Percentiles rank a stretch among this genome's conserved stretches.
These are phyloP conservation scores for Ceratocystis albifundus DNA, from an alignment of 2,329 filamentous ascomycete genomes.

Conservation along the genomic window DNA sequence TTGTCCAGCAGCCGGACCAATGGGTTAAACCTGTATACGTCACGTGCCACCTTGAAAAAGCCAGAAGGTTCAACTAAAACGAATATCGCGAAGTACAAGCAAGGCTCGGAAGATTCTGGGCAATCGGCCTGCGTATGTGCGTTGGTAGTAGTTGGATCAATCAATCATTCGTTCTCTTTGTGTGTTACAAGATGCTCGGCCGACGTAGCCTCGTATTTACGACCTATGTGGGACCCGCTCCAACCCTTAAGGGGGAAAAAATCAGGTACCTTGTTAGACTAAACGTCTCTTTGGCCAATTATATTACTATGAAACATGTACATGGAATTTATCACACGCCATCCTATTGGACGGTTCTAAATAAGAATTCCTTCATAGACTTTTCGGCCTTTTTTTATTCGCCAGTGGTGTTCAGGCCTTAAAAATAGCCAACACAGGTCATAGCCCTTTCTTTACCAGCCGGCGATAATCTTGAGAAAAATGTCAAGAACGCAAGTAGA, in stretches of 20 bases:
- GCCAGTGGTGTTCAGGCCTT: constrained; percentile 4
- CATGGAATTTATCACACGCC: not conserved
- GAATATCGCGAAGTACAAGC: too few species aligned
- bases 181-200: constrained; percentile 13
- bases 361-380: not conserved
- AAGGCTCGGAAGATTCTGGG: too few species aligned
- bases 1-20: not conserved
- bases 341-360: not conserved
- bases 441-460: not conserved
- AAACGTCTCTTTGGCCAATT: not conserved
- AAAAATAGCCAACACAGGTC: not conserved
- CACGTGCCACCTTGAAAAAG: not conserved
- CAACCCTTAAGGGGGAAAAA: not conserved
- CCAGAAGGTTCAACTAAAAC: not conserved
- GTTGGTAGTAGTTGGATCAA: not conserved
- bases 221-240: not conserved
- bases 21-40: not conserved
- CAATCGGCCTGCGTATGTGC: too few species aligned
- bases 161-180: too few species aligned
- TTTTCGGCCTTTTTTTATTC: not conserved
- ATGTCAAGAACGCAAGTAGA: not conserved
- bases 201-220: constrained; percentile 20
- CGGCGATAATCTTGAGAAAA: not conserved
- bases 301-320: not conserved
- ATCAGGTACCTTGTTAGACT: not conserved